Conservation (phyloP, 2,329 filamentous ascomycete genomes). For the Xylaria sp. region DNA sequence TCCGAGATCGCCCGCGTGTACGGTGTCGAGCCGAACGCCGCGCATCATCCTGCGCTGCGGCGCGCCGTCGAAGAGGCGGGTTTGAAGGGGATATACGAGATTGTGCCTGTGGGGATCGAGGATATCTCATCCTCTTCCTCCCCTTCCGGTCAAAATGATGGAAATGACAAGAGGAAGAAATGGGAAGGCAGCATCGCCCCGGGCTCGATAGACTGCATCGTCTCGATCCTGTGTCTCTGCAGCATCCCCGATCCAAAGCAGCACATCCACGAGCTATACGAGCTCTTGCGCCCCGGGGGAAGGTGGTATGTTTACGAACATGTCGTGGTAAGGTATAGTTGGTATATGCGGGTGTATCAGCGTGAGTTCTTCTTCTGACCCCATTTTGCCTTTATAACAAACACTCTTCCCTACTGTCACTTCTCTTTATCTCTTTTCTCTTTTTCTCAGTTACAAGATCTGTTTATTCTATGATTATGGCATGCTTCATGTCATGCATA, state of each 20-base stretch:
- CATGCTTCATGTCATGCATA: too few species aligned
- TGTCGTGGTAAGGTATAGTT: slow-evolving; percentile 50
- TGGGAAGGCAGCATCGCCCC: slow-evolving; percentile 54
- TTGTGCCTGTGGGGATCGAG: slow-evolving; percentile 64
- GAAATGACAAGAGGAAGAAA: slow-evolving; percentile 32
- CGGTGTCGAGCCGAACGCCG: slow-evolving; percentile 68
- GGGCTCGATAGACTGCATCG: slow-evolving; percentile 63
- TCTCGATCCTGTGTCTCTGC: slow-evolving; percentile 67
- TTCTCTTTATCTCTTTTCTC: neutral
- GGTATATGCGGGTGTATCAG: slow-evolving; percentile 55
- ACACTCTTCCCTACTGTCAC: too few species aligned
- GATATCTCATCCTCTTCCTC: slow-evolving; percentile 46
- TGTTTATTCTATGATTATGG: too few species aligned
- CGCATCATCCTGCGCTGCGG: slow-evolving; percentile 56
- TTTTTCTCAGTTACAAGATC: neutral
- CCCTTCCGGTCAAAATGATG: neutral
- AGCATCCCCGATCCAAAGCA: slow-evolving; percentile 65
- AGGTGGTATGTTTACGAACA: slow-evolving; percentile 70
- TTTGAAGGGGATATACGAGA: slow-evolving; percentile 62
- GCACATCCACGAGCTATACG: slow-evolving; percentile 61
- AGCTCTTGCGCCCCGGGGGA: slow-evolving; percentile 64
- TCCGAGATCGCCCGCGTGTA: slow-evolving; percentile 55
- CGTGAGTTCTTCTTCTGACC: slow-evolving; percentile 47
- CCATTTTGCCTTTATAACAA: neutral
- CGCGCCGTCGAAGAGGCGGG: slow-evolving; percentile 56